Evolutionary conservation across 352 stramenopile genomes (phyloP), one percentile per base, ranked within the genome.

Genomic region (Phytopythium litorale): DNA sequence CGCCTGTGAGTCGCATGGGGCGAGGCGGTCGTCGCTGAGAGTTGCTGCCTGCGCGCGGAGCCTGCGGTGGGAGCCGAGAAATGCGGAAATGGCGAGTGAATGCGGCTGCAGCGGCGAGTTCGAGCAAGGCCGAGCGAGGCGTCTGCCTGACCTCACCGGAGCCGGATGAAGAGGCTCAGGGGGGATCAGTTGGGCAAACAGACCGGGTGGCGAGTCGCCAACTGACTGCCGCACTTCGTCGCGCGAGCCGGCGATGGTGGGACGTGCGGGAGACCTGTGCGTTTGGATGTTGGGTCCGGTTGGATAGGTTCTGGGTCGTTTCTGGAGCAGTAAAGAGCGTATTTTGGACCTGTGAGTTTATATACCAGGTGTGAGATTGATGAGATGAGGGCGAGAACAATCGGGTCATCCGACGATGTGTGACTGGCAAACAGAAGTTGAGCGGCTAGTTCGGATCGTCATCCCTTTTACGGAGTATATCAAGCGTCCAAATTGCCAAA

Each of bases 161-260:
- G 28, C 28, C 28, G 28, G 28, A 30, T 4, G 28, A 30, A 30
- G 28, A 30, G 28, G 5, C 37, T 42, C 11, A 19, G 37, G 37
- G 37, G 38, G 16, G n/a, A 46, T 46, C 40, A 46, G 42, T 49
- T 49, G 42, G 19, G 42, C 42, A 49, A 49, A 49, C 42, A 25
- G 42, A 46, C 40, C 38, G 12, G 11, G 11, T 43, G 38, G 28
- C 18, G 25, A 23, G 28, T 13, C 38, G 35, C 55, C 21, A 58
- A 58, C 52, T 58, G 52, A 58, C 52, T 58, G 52, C 52, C 50
- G 52, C 52, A 58, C 52, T 58, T 58, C 52, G 48, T 19, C 33
- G n/a, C 40, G 15, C 40, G 37, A 42, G 40, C 40, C 40, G 3
- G 40, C 7, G 18, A 43, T 9, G 16, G 51, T 57, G 51, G 51